phyloP scores from a whole-genome alignment of 768 basidiomycete species.

The Leccinum ochraceum region DNA sequence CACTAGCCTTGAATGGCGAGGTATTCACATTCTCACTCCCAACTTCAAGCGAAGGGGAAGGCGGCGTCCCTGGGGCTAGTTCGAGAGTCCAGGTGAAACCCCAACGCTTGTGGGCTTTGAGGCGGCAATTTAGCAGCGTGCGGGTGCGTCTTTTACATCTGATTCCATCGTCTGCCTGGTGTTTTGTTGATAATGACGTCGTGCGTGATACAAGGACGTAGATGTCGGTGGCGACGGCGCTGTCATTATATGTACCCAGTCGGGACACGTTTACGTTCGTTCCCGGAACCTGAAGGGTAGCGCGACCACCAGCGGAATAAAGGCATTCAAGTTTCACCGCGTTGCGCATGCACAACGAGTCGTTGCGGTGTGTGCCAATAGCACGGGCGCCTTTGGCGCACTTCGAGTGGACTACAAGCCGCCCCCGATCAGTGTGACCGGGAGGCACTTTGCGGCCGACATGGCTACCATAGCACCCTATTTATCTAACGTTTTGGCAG shows the following conservation, averaged over 20 bases:
- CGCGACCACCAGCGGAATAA: slow-evolving; percentile 33
- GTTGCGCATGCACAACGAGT: slow-evolving; percentile 85
- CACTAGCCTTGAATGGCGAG: slow-evolving; percentile 85
- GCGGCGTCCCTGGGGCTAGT: slow-evolving; percentile 4
- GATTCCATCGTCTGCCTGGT: neutral
- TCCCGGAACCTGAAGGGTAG: slow-evolving; percentile 46
- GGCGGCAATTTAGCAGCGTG: slow-evolving; percentile 85
- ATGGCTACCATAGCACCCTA: slow-evolving; percentile 69
- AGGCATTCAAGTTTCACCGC: slow-evolving; percentile 75
- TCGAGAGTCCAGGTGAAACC: slow-evolving; percentile 54
- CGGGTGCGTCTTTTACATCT: slow-evolving; percentile 44
- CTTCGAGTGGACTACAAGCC: slow-evolving; percentile 73
- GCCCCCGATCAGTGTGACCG: slow-evolving; percentile 51
- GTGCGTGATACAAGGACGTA: slow-evolving; percentile 59
- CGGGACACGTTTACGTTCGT: slow-evolving; percentile 91
- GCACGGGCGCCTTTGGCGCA: slow-evolving; percentile 86
- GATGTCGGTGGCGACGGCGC: slow-evolving; percentile 86
- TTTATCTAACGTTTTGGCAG: neutral
- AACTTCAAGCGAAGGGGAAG: slow-evolving; percentile 33
- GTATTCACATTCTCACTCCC: slow-evolving; percentile 77
- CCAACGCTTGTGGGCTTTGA: slow-evolving; percentile 87
- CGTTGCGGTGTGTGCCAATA: slow-evolving; percentile 79
- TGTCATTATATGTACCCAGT: slow-evolving; percentile 90
- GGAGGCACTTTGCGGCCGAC: slow-evolving; percentile 64
- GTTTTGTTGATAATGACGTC: slow-evolving; percentile 1